A percentile compares a stretch with the other conserved stretches of the same genome.
Evolutionary conservation across 345 rosid genomes (phyloP).

Genomic region (Populus deltoides): DNA sequence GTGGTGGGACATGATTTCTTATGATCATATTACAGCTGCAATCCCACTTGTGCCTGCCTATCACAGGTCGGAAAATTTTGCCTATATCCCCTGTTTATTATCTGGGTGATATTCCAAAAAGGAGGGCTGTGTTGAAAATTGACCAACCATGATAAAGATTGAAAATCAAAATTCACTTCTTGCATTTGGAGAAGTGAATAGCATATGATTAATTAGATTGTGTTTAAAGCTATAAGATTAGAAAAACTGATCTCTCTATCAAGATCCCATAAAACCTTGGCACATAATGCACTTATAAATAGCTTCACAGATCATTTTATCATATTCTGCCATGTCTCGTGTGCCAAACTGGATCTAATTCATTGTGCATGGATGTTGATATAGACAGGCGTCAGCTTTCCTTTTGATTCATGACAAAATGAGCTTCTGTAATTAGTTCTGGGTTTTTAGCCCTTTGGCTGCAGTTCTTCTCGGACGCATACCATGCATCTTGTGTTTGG

Average conservation of each 20-base stretch:
- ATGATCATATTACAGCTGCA: constrained; percentile 29
- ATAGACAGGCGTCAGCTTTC: not conserved
- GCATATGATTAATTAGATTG: not conserved
- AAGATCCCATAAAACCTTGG: too few relatives aligned
- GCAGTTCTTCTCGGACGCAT: not conserved
- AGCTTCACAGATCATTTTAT: not conserved
- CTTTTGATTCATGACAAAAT: not conserved
- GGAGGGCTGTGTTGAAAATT: not conserved
- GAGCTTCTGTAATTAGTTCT: not conserved
- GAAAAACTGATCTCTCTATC: not conserved
- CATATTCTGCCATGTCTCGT: not conserved
- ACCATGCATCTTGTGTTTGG: not conserved
- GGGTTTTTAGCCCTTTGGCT: not conserved
- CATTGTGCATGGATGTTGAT: not conserved
- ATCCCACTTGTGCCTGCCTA: constrained; percentile 32
- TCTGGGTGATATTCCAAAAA: not conserved
- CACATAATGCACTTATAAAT: not conserved
- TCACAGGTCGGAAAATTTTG: constrained; percentile 15
- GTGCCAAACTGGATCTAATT: not conserved
- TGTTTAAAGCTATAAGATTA: not conserved
- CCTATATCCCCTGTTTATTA: not conserved
- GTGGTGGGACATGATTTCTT: constrained; percentile 8
- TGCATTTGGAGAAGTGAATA: not conserved
- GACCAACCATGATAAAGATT: not conserved
- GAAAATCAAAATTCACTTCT: not conserved